Evolutionary conservation across 805 yeast genomes (phyloP).

Genomic region (Metschnikowia hibisci): DNA sequence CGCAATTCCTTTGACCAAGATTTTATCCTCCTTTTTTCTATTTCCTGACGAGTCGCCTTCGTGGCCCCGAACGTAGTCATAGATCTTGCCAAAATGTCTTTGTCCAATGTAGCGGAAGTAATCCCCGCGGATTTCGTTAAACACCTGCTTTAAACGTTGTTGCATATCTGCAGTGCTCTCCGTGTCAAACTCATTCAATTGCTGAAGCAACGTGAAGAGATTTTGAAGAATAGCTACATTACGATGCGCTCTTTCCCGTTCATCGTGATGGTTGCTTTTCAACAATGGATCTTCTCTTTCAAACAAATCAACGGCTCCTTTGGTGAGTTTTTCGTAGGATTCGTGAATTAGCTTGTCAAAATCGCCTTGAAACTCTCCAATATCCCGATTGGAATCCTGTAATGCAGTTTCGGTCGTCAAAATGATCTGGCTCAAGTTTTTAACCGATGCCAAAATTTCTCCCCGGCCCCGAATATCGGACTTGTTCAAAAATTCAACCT

Average conservation of each 20-base stretch:
- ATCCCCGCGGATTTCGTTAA: conserved; percentile 25
- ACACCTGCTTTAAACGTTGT: conserved; percentile 24
- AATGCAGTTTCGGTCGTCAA: conserved; percentile 32
- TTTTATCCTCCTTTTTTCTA: conserved; percentile 61
- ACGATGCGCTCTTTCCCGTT: conserved; percentile 38
- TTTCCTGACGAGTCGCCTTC: conserved; percentile 45
- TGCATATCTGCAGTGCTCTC: conserved; percentile 24
- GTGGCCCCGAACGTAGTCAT: conserved; percentile 64
- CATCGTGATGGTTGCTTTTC: conserved; percentile 42
- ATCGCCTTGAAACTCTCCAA: conserved; percentile 10
- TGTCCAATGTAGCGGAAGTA: conserved; percentile 33
- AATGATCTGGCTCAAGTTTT: conserved; percentile 32
- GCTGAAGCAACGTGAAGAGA: conserved; percentile 33
- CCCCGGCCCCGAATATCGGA: conserved; percentile 35
- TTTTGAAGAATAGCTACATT: conserved; percentile 41
- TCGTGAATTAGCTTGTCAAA: conserved; percentile 24
- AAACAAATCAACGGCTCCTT: conserved; percentile 33
- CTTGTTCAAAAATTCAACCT: conserved; percentile 39
- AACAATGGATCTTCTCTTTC: conserved; percentile 41
- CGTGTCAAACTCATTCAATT: conserved; percentile 25
- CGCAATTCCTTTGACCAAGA: conserved; percentile 55
- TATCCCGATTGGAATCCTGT: conserved; percentile 18
- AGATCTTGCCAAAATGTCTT: conserved; percentile 62
- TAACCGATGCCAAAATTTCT: conserved; percentile 33
- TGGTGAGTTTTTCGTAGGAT: conserved; percentile 32